These are phyloP conservation scores for Dothidotthia symphoricarpi DNA, from an alignment of 2,329 filamentous ascomycete genomes.

Conservation along the genomic window DNA sequence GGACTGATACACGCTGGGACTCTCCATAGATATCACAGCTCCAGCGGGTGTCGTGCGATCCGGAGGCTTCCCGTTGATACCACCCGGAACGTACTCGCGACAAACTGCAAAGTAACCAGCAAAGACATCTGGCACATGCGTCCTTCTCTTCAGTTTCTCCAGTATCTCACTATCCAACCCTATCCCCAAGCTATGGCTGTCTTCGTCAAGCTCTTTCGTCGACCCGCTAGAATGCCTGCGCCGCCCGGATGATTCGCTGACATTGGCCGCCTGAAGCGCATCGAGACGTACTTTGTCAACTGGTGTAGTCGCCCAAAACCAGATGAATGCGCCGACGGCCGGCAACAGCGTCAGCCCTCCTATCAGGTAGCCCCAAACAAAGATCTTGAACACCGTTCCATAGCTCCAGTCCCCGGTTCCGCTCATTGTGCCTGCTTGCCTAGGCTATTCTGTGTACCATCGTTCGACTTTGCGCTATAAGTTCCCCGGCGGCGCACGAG, in stretches of 20 bases:
- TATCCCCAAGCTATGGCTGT: constrained; percentile 15
- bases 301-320: constrained; percentile 20
- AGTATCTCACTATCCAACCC: constrained; percentile 25
- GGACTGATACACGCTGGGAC: constrained; percentile 93
- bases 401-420: constrained; percentile 22
- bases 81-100: constrained; percentile 86
- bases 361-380: constrained; percentile 28
- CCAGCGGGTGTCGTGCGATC: constrained; percentile 80
- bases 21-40: constrained; percentile 73
- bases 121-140: constrained; percentile 72
- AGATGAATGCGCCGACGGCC: constrained; percentile 15
- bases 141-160: constrained; percentile 22
- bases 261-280: neutral
- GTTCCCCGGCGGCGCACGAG: neutral
- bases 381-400: constrained; percentile 24
- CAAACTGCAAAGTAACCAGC: constrained; percentile 95
- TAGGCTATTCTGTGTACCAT: constrained; percentile 15
- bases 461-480: constrained; percentile 6
- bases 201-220: constrained; percentile 9
- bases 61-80: constrained; percentile 88
- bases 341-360: constrained; percentile 26
- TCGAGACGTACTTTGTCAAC: constrained; percentile 10
- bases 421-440: constrained; percentile 24
- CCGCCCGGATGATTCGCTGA: neutral
- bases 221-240: constrained; percentile 15